Evolutionary conservation across 2,329 filamentous ascomycete species (phyloP).

Genomic region (Acrodontium crateriforme): DNA sequence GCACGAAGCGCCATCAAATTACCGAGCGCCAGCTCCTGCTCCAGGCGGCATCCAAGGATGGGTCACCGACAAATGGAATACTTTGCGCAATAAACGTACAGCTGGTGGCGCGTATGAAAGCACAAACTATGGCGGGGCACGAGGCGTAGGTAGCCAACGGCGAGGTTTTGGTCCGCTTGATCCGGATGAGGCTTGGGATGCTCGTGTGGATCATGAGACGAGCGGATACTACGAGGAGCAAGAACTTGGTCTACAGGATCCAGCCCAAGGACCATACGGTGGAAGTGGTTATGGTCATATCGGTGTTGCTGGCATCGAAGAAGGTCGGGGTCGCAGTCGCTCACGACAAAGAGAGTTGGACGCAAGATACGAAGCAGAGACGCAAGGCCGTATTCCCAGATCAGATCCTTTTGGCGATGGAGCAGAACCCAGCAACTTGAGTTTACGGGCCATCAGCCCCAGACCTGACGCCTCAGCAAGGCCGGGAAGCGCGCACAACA

Average conservation of each 20-base stretch:
- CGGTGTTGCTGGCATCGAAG: slow-evolving; percentile 22
- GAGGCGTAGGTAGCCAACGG: slow-evolving; percentile 19
- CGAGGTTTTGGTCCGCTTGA: slow-evolving; percentile 56
- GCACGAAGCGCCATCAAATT: slow-evolving; percentile 13
- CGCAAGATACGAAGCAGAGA: slow-evolving; percentile 33
- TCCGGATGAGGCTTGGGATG: slow-evolving; percentile 76
- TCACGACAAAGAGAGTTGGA: slow-evolving; percentile 36
- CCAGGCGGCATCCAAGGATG: slow-evolving; percentile 55
- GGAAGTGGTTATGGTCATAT: slow-evolving; percentile 21
- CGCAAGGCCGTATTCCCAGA: slow-evolving; percentile 23
- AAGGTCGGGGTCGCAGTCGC: slow-evolving; percentile 31
- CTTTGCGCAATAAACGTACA: slow-evolving; percentile 50
- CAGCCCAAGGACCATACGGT: slow-evolving; percentile 26
- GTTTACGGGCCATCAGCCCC: slow-evolving; percentile 59
- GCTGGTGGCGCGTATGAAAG: slow-evolving; percentile 37
- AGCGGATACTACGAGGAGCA: slow-evolving; percentile 63
- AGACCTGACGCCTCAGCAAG: slow-evolving; percentile 47
- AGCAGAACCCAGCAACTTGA: slow-evolving; percentile 46
- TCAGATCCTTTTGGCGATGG: slow-evolving; percentile 61
- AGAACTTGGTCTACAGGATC: slow-evolving; percentile 47
- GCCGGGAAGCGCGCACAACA: slow-evolving; percentile 34
- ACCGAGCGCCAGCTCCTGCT: slow-evolving; percentile 40
- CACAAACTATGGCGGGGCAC: slow-evolving; percentile 13
- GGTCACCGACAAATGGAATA: slow-evolving; percentile 52
- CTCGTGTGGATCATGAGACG: slow-evolving; percentile 61